A percentile compares a stretch with the other conserved stretches of the same genome.
Conservation (phyloP, 768 basidiomycete species). For the Trametes cinnabarina region DNA sequence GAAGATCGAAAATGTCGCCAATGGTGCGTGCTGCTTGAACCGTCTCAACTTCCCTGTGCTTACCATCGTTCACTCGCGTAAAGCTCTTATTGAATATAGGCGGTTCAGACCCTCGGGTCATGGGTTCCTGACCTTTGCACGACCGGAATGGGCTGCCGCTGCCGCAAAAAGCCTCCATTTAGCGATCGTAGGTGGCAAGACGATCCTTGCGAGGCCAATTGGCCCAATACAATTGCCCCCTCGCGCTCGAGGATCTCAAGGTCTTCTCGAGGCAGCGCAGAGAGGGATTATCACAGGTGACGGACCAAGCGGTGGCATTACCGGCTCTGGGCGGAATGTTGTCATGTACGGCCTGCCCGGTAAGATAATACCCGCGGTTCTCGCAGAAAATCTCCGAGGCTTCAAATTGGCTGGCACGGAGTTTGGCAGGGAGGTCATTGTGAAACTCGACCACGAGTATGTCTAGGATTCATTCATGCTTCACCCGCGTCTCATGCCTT, state of each 20-base stretch:
- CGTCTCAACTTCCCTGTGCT: too few species aligned
- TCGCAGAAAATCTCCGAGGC: conserved; percentile 42
- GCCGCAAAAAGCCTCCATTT: conserved; percentile 44
- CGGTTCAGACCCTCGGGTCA: conserved; percentile 58
- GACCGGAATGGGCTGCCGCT: conserved; percentile 41
- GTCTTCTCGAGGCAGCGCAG: conserved; percentile 38
- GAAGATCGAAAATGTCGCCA: conserved; percentile 24
- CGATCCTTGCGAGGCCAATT: conserved; percentile 37
- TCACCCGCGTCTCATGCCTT: not conserved
- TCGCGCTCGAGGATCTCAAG: conserved; percentile 39
- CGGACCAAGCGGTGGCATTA: conserved; percentile 53
- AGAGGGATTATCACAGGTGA: conserved; percentile 37
- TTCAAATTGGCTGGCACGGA: conserved; percentile 43
- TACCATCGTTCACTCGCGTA: not conserved
- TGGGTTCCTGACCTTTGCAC: conserved; percentile 56
- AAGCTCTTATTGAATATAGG: conserved; percentile 60
- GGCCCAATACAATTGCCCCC: conserved; percentile 18
- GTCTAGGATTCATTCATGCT: conserved; percentile 22
- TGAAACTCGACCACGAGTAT: conserved; percentile 47
- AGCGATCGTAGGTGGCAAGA: conserved; percentile 45
- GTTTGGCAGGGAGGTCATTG: conserved; percentile 43
- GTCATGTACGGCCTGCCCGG: conserved; percentile 62
- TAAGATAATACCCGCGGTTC: conserved; percentile 33
- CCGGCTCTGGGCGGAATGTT: conserved; percentile 51
- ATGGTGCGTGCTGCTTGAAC: conserved; percentile 21